Base-by-base conservation (phyloP, 805 yeast genomes). In the Teunomyces pallodes region DNA sequence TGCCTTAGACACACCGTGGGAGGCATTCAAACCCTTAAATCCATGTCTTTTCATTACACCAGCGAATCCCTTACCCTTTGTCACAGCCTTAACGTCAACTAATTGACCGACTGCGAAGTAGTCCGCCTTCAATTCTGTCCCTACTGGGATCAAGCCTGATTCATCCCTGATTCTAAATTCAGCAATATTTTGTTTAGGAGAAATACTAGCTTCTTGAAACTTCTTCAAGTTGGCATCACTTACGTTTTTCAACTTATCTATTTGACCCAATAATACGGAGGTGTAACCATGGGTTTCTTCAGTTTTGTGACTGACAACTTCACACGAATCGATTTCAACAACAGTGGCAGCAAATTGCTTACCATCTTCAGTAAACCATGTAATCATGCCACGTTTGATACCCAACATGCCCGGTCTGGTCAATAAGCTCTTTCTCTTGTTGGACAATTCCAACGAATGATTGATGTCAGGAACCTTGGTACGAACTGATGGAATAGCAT, bases 41-140 rank as follows among this genome's bases (percentile, higher is more conserved):
- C 89, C 87, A 76, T 86, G 87, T 70, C 96, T 84, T 67, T 92
- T 92, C 97, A 94, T 94, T 20, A 92, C 98, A 82, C 99, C 99
- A 17, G 91, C 89, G 66, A 90, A 90, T 9, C 99, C 99, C 69
- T 94, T 94, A 70, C 99, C 99, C 66, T 90, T 92, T 45, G 91
- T 76, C 14, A 78, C 76, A 12, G 91, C 86, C 63, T 82, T 79
- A 46, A 90, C 72, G 64, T 94, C 99, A 26, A 94, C 91, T 50
- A 72, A 79, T 66, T 90, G 94, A 28, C 97, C 98, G 13, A 72
- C 75, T 48, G 82, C 79, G 65, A 92, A 92, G 67, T 86, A 91
- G 61, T 89, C 90, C 1, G 97, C 96, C 47, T 73, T 80, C 47
- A 94, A 69, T 58, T 83, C 82, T 2, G 90, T 83, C 3, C 97